Evolutionary conservation across 2,329 filamentous ascomycete species (phyloP), one percentile per base, ranked within the genome.

Genomic region (Sporothrix inflata): DNA sequence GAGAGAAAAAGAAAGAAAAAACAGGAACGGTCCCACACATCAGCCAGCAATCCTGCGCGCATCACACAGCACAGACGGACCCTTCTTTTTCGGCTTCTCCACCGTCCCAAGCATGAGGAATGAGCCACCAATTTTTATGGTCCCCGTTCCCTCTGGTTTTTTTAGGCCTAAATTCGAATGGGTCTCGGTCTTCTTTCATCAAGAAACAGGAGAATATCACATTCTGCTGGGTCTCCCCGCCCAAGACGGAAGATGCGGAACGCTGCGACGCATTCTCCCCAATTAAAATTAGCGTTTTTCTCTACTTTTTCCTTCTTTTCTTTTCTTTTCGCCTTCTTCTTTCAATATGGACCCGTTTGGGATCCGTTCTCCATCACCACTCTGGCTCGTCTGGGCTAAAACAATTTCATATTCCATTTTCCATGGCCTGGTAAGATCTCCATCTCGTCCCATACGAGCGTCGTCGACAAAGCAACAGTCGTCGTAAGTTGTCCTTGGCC

Each of bases 81-180:
- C 45, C 24, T 49, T 67, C 5, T 49, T 49, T 49, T 51, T 67
- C 30, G 65, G 45, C 27, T 24, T 67, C 63, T 38, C 65, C 45
- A 53, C 65, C 27, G 65, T 51, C 42, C 63, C 63, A 67, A 16
- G 65, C 65, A 68, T 24, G 45, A 68, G 45, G 65, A 68, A 68
- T 68, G 47, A 24, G 49, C 66, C 66, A 24, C 30, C 27, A 38
- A 68, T 14, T 51, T 51, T 40, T 34, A 12, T 49, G 2, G 45
- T 49, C 45, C 19, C 9, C 27, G 12, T 68, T 51, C 27, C 12
- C 14, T 2, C 30, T 21, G 8, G 11, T 3, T 34, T 66, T 66
- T 49, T 14, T 21, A 49, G 63, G 24, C 24, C 42, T 49, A 66
- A 21, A 21, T 30, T 34, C 4, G 7, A 49, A 38, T 65, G 30